Conservation (phyloP, 2,329 filamentous ascomycete species). For the Ceratocystis colombiana region DNA sequence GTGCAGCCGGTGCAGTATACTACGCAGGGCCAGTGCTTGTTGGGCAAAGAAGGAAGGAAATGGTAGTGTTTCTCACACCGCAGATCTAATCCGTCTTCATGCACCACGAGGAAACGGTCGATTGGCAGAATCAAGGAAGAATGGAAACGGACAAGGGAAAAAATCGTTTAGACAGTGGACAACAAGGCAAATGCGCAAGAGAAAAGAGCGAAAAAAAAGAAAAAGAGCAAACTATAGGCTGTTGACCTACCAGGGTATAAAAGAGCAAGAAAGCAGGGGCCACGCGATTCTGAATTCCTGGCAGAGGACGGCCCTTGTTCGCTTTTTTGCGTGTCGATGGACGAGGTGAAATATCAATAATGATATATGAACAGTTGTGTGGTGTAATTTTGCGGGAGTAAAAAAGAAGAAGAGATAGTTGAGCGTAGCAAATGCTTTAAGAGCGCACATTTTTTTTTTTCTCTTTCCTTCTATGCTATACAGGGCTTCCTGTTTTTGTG, state of each 20-base stretch:
- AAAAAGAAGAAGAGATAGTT: not conserved
- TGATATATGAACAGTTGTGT: not conserved
- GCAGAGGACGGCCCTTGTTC: not conserved
- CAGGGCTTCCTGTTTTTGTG: not conserved
- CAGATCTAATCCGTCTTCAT: not conserved
- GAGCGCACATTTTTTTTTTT: not conserved
- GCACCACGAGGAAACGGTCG: not conserved
- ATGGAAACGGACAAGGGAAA: not conserved
- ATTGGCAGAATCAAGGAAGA: not conserved
- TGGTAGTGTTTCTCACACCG: not conserved
- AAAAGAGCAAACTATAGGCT: not conserved
- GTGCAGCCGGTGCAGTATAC: not conserved
- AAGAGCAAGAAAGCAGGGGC: not conserved
- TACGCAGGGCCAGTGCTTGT: not conserved
- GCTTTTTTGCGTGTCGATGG: not conserved
- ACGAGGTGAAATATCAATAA: not conserved
- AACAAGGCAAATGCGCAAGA: not conserved
- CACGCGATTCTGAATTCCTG: not conserved
- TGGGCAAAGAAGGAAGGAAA: not conserved
- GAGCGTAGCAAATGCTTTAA: too few species aligned
- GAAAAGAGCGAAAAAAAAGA: not conserved
- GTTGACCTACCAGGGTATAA: not conserved
- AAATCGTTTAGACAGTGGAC: not conserved
- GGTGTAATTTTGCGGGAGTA: not conserved
- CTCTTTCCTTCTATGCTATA: not conserved